These are phyloP conservation scores for Eucalyptus pumila DNA, from an alignment of 345 rosid genomes.

Conservation along the genomic window DNA sequence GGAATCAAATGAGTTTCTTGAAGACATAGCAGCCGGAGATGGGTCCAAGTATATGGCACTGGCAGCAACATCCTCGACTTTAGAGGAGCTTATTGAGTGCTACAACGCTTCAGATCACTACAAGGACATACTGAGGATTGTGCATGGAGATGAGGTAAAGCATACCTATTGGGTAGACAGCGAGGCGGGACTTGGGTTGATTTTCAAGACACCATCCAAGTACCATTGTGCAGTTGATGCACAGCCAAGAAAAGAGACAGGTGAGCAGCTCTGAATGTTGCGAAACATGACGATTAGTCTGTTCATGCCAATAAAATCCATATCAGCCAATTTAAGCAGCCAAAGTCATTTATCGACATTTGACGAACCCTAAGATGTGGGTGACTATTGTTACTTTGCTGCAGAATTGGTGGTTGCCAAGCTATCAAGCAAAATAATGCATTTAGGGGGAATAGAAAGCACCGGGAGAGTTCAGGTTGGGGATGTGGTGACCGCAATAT, in stretches of 20 bases:
- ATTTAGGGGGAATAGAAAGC: conserved; percentile 5
- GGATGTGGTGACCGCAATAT: conserved; percentile 11
- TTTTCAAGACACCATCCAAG: conserved; percentile 4
- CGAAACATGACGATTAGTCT: not conserved
- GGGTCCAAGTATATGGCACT: conserved; percentile 6
- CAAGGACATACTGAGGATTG: conserved; percentile 14
- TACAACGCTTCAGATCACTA: conserved; percentile 16
- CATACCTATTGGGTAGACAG: conserved; percentile 16
- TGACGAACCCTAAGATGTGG: not conserved
- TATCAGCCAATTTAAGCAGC: not conserved
- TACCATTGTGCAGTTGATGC: not conserved
- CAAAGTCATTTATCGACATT: not conserved
- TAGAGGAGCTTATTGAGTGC: conserved; percentile 9
- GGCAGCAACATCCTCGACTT: conserved; percentile 2
- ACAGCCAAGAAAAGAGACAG: conserved; percentile 3
- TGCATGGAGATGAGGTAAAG: not conserved
- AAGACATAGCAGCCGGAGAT: conserved; percentile 8
- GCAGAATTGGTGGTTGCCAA: conserved; percentile 11
- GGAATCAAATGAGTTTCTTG: conserved; percentile 14
- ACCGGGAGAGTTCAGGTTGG: conserved; percentile 16
- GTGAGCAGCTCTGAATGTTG: not conserved
- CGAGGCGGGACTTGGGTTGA: conserved; percentile 13
- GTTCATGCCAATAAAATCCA: not conserved
- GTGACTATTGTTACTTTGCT: not conserved
- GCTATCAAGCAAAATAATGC: conserved; percentile 7